Conservation (phyloP, 1,139 yeast genomes). For the Pichia sp. region DNA sequence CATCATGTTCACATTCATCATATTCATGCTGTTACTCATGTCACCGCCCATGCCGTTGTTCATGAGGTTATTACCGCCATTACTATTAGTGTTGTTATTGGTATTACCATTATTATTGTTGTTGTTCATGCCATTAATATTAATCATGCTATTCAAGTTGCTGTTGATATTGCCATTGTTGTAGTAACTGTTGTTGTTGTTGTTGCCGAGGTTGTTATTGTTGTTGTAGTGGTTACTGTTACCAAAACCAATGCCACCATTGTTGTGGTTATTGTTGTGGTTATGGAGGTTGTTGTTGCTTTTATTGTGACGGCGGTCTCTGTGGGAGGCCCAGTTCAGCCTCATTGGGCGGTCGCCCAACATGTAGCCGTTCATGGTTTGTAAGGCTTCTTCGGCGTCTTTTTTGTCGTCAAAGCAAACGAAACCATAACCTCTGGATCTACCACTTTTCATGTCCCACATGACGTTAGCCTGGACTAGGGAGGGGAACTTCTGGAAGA, state of each 20-base stretch:
- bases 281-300: conserved; percentile 12
- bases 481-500: conserved; percentile 59
- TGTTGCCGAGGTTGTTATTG: conserved; percentile 11
- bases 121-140: conserved; percentile 9
- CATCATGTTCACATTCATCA: conserved; percentile 16
- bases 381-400: conserved; percentile 74
- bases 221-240: conserved; percentile 8
- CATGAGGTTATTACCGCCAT: background rate
- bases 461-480: conserved; percentile 84
- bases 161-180: conserved; percentile 1
- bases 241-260: conserved; percentile 13
- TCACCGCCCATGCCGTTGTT: background rate
- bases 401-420: conserved; percentile 65
- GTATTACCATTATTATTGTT: background rate
- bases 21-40: conserved; percentile 5
- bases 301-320: conserved; percentile 38
- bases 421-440: conserved; percentile 90
- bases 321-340: conserved; percentile 87
- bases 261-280: conserved; percentile 15
- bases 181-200: conserved; percentile 16
- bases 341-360: conserved; percentile 74
- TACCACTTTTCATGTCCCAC: conserved; percentile 96
- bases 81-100: background rate
- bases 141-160: conserved; percentile 11
- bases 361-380: conserved; percentile 69